These are phyloP conservation scores for Potentilla sterilis DNA, from an alignment of 306 rosid species.

Conservation along the genomic window DNA sequence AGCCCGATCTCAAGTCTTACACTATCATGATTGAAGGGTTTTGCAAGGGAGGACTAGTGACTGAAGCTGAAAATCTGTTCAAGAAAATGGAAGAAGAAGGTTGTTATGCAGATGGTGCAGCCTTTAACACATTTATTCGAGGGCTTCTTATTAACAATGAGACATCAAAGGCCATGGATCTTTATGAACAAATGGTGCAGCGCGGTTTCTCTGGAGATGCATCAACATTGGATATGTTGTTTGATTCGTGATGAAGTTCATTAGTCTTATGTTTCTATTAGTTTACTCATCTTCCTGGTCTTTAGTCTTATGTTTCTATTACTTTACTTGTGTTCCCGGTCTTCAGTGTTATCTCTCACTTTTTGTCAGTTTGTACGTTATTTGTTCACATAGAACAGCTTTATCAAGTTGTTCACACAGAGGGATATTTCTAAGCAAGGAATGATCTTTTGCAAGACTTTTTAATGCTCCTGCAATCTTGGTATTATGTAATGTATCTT, in stretches of 20 bases:
- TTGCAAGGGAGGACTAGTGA: no score
- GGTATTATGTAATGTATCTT: conserved; percentile 48
- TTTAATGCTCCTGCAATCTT: conserved; percentile 49
- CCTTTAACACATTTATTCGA: background rate
- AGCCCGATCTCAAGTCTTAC: no score
- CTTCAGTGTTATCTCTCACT: conserved; percentile 23
- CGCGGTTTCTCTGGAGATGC: background rate
- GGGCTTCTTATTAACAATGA: background rate
- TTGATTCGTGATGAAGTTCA: background rate
- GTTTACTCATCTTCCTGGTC: background rate
- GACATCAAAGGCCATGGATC: background rate
- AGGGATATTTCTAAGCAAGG: conserved; percentile 23
- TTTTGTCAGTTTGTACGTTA: conserved; percentile 44
- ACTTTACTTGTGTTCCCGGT: background rate
- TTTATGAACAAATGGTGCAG: background rate
- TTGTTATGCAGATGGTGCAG: no score
- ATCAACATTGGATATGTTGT: background rate
- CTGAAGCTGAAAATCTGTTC: no score
- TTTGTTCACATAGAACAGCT: conserved; percentile 29
- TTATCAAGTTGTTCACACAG: conserved; percentile 31
- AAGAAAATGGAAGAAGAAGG: no score
- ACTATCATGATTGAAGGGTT: no score
- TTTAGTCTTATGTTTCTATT: no score
- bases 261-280: background rate
- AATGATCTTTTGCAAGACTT: conserved; percentile 33